Percentiles rank a stretch among this genome's conserved stretches.
Evolutionary conservation across 345 rosid genomes (phyloP).

Genomic region (Erysimum cheiranthoides): DNA sequence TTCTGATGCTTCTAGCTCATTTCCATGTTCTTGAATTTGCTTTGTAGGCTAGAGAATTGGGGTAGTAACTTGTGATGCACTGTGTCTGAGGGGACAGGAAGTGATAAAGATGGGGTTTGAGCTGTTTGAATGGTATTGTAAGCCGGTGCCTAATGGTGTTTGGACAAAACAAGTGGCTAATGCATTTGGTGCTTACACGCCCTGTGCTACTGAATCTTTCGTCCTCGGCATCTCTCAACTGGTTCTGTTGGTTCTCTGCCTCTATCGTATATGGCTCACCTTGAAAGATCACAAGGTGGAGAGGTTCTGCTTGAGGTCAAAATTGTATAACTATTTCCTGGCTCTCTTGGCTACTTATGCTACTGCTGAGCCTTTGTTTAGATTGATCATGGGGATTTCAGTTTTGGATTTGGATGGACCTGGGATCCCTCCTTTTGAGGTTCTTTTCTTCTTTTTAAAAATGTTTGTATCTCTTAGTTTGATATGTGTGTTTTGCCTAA

Average conservation of each 20-base stretch:
- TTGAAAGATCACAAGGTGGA: constrained; percentile 69
- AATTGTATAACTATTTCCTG: constrained; percentile 70
- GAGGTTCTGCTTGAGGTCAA: constrained; percentile 78
- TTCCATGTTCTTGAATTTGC: background rate
- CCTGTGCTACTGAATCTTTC: constrained; percentile 83
- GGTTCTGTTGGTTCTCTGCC: constrained; percentile 70
- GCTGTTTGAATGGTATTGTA: constrained; percentile 86
- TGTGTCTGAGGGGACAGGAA: constrained; percentile 15
- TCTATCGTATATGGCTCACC: constrained; percentile 82
- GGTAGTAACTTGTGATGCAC: constrained; percentile 30
- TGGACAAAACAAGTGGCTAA: constrained; percentile 83
- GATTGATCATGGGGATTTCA: constrained; percentile 92
- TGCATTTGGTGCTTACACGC: constrained; percentile 96
- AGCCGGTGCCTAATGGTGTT: constrained; percentile 73
- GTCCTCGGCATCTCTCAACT: constrained; percentile 70
- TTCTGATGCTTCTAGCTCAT: background rate
- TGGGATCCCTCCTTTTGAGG: constrained; percentile 95
- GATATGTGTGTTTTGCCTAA: constrained; percentile 16
- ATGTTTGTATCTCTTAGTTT: background rate
- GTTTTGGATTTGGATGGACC: constrained; percentile 72
- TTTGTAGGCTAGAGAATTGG: constrained; percentile 28
- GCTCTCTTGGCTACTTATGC: constrained; percentile 70
- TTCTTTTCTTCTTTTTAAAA: constrained; percentile 10
- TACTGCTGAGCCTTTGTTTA: constrained; percentile 79
- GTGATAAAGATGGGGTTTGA: constrained; percentile 57